phyloP scores from a whole-genome alignment of 805 yeast genomes.

The Maudiozyma turicensis region DNA sequence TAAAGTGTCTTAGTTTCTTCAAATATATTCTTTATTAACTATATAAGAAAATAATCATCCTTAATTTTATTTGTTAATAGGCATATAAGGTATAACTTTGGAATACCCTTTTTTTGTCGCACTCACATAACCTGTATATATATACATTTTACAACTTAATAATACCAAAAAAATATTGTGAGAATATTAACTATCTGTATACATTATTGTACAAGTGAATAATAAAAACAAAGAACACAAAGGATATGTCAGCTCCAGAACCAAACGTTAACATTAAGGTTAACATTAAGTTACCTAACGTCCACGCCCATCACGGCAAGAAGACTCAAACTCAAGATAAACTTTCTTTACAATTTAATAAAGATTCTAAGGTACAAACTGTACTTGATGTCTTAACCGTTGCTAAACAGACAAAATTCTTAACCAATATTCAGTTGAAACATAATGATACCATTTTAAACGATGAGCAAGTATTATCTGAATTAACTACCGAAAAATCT shows the following conservation, averaged over 20 bases:
- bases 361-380: conserved; percentile 20
- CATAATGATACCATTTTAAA: conserved; percentile 10
- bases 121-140: background rate
- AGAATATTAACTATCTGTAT: background rate
- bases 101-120: no score
- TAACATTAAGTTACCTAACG: conserved; percentile 14
- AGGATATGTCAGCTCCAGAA: conserved; percentile 1
- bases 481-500: conserved; percentile 10
- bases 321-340: conserved; percentile 6
- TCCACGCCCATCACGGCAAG: conserved; percentile 5
- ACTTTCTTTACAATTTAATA: conserved; percentile 19
- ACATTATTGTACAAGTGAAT: background rate
- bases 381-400: conserved; percentile 20
- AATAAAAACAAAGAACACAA: background rate
- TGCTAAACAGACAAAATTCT: conserved; percentile 20
- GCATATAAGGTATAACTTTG: no score
- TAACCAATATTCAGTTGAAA: conserved; percentile 22
- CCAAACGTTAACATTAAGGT: conserved; percentile 10
- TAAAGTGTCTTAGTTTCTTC: background rate
- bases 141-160: background rate
- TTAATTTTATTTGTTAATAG: no score
- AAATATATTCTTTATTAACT: no score
- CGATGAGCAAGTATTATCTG: conserved; percentile 10
- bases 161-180: background rate
- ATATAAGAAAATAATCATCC: no score